Base-by-base conservation (phyloP, 2,329 filamentous ascomycete species). In the Apiospora hydei region DNA sequence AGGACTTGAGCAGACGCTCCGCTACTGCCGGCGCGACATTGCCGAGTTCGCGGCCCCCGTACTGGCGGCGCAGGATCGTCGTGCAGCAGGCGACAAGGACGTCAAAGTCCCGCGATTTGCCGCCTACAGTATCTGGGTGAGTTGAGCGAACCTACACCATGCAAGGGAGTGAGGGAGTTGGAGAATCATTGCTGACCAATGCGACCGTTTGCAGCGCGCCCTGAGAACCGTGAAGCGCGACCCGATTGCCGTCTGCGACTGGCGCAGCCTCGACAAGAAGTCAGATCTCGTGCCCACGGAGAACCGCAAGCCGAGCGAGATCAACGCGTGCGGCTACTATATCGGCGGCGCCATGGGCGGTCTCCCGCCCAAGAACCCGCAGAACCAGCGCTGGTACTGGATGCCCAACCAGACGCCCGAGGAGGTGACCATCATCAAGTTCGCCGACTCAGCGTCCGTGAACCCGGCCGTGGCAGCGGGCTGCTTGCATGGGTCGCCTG, bases 251-350 rank as follows among this genome's bases (percentile, higher is more conserved):
- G 64, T 67, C 38, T 67, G 38, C 64, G 64, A 67, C 64, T 67
- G 64, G 64, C 64, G 64, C 64, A 67, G 64, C 26, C 41, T 67
- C 8, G 64, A 67, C 64, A 67, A 67, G 64, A 21, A 67, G 26
- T 5, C 38, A 1, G 64, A 67, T 21, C 64, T 67, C 7, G 64
- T 67, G 13, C 64, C 24, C 5, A 67, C 64, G n/a, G 64, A 67
- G 64, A 67, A 67, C 64, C 64, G 64, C 64, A 67, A 67, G 64
- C 64, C 64, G 6, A 67, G 64, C 38, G 64, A 67, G 41, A 67
- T 67, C 64, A 67, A 67, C 38, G n/a, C 21, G 21, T 67, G 64
- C 43, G 64, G 64, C 21, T 67, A 67, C 64, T 67, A 67, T 38
- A 67, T 67, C 38, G 64, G 64, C 64, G 64, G 64, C 21, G 64